phyloP scores from a whole-genome alignment of 2,329 filamentous ascomycete genomes.

The Nannizzia gypsea region DNA sequence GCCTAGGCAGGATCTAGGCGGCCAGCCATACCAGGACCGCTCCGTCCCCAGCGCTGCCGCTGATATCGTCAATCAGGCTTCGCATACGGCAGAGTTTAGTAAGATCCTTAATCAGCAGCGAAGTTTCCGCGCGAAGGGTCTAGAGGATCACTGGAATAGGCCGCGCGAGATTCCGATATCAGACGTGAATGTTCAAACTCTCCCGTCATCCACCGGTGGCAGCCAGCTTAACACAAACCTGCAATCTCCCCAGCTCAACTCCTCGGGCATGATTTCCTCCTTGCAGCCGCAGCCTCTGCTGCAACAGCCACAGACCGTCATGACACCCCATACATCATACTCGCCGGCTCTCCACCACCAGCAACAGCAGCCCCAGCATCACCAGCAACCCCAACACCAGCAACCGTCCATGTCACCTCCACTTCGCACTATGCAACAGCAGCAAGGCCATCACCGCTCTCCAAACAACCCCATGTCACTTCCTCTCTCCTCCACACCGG shows the following conservation, averaged over 20 bases:
- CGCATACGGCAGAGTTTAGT: slow-evolving; percentile 84
- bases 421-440: slow-evolving; percentile 56
- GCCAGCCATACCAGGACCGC: slow-evolving; percentile 77
- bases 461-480: slow-evolving; percentile 54
- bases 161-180: slow-evolving; percentile 63
- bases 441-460: slow-evolving; percentile 49
- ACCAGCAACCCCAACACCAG: slow-evolving; percentile 24
- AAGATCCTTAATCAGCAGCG: slow-evolving; percentile 71
- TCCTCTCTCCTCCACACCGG: slow-evolving; percentile 42
- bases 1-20: slow-evolving; percentile 79
- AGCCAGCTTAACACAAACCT: slow-evolving; percentile 17
- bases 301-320: slow-evolving; percentile 33
- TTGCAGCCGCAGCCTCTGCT: slow-evolving; percentile 28
- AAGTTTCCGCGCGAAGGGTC: slow-evolving; percentile 63
- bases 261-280: slow-evolving; percentile 26
- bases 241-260: slow-evolving; percentile 28
- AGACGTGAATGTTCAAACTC: slow-evolving; percentile 28
- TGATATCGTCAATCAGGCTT: slow-evolving; percentile 75
- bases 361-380: not conserved
- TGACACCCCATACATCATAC: slow-evolving; percentile 48
- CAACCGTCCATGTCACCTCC: slow-evolving; percentile 61
- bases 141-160: slow-evolving; percentile 70
- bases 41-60: slow-evolving; percentile 61
- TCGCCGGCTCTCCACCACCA: slow-evolving; percentile 51
- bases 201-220: slow-evolving; percentile 26